phyloP scores from a whole-genome alignment of 495 filamentous ascomycete genomes.

The Aspergillus kassunensis region DNA sequence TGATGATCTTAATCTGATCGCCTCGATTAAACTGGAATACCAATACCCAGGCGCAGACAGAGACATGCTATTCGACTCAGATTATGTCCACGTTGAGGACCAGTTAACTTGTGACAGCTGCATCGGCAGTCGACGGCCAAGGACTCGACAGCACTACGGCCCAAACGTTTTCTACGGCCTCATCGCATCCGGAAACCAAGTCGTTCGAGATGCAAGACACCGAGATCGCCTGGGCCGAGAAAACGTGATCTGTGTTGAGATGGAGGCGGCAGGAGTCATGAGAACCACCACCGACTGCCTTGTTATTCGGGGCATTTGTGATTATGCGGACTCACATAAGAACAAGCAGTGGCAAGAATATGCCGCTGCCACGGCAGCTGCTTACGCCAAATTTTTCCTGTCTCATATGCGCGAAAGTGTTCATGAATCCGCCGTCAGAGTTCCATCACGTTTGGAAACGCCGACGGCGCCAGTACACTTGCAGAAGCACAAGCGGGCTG shows the following conservation, averaged over 20 bases:
- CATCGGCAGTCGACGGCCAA: not conserved
- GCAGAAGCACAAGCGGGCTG: too few species aligned
- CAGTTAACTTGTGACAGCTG: not conserved
- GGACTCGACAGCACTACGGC: not conserved
- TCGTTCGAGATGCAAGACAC: constrained; percentile 17
- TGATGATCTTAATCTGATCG: too few species aligned
- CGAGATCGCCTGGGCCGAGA: constrained; percentile 19
- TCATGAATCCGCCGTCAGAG: too few species aligned
- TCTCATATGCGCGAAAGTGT: too few species aligned
- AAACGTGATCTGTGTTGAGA: constrained; percentile 33
- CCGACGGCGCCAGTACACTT: too few species aligned
- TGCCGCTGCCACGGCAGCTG: constrained; percentile 33
- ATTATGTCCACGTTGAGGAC: too few species aligned
- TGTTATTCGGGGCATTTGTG: constrained; percentile 38
- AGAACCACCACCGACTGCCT: constrained; percentile 32
- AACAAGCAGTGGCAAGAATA: constrained; percentile 37
- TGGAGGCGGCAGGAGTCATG: constrained; percentile 44
- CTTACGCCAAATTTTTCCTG: constrained; percentile 24
- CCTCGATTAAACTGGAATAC: too few species aligned
- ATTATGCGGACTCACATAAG: constrained; percentile 42
- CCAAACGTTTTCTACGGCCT: constrained; percentile 24
- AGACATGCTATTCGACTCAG: too few species aligned
- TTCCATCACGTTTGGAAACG: too few species aligned
- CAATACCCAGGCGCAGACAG: too few species aligned
- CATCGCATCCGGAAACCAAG: constrained; percentile 26